These are phyloP conservation scores for Backusella morwellensis DNA, from an alignment of 192 early-diverging fungal species.

Conservation along the genomic window DNA sequence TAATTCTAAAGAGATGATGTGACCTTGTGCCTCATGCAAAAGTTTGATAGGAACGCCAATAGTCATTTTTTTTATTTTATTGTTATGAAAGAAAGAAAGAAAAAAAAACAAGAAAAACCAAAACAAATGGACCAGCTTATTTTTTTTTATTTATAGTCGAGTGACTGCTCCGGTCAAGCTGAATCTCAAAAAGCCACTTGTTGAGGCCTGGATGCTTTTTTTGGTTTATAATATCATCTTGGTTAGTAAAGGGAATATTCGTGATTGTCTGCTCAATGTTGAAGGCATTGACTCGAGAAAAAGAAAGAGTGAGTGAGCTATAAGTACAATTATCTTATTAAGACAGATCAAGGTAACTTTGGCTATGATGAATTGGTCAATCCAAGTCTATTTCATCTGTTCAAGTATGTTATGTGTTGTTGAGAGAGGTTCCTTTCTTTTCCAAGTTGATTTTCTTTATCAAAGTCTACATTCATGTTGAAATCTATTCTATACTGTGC, in stretches of 20 bases:
- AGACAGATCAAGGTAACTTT: too few species aligned
- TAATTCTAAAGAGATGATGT: conserved; percentile 93
- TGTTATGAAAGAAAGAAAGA: background rate
- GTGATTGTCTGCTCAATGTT: too few species aligned
- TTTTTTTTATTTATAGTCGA: conserved; percentile 1
- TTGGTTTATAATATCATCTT: background rate
- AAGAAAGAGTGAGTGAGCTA: too few species aligned
- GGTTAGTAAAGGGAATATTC: too few species aligned
- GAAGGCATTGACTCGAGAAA: too few species aligned
- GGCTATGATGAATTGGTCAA: background rate
- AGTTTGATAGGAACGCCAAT: conserved; percentile 95
- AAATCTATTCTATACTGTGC: background rate
- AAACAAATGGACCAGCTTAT: background rate
- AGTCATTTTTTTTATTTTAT: conserved; percentile 57
- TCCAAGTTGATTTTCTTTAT: background rate
- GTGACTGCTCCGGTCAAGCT: background rate
- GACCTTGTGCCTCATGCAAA: conserved; percentile 96
- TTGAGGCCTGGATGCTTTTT: background rate
- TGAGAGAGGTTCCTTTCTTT: background rate
- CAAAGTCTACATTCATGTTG: background rate
- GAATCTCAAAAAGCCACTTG: background rate
- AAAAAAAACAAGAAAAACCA: background rate
- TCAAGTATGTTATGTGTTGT: background rate
- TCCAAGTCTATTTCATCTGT: background rate
- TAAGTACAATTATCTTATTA: too few species aligned